Evolutionary conservation across 139 green algal species (phyloP).

Genomic region (Tetraselmis striata): DNA sequence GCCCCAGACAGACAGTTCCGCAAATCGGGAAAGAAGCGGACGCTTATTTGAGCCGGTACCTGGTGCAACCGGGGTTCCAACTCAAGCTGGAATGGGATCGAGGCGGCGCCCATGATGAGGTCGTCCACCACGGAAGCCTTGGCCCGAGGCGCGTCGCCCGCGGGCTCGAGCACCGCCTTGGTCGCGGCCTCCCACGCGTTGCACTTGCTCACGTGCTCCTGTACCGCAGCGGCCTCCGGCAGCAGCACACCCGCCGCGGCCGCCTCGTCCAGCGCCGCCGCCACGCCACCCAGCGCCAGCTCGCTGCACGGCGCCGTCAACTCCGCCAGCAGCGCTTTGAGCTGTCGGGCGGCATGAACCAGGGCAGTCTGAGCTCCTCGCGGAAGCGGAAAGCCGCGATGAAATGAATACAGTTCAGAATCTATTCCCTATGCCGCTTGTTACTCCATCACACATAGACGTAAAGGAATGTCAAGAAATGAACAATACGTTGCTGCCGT

Average conservation of each 20-base stretch:
- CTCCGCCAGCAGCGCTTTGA: neutral
- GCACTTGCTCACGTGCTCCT: slow-evolving; percentile 27
- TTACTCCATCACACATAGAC: too few species aligned
- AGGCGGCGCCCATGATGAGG: neutral
- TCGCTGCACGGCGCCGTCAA: neutral
- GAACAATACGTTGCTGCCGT: too few species aligned
- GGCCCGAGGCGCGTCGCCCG: too few species aligned
- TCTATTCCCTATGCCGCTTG: too few species aligned
- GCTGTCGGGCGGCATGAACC: neutral
- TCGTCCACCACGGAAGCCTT: neutral
- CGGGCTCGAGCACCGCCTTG: neutral
- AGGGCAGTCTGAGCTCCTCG: too few species aligned
- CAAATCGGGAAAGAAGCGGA: too few species aligned
- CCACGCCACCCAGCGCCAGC: neutral
- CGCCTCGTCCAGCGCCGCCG: neutral
- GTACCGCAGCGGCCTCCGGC: slow-evolving; percentile 16
- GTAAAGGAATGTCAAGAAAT: too few species aligned
- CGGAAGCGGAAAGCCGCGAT: too few species aligned
- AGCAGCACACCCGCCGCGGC: slow-evolving; percentile 24
- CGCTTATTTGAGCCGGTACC: too few species aligned
- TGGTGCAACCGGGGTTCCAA: neutral
- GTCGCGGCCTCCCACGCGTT: slow-evolving; percentile 19
- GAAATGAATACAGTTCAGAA: too few species aligned
- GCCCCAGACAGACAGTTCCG: neutral
- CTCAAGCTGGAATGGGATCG: neutral